These are phyloP conservation scores for Exophiala viscosa DNA, from an alignment of 2,329 filamentous ascomycete genomes.

Conservation along the genomic window DNA sequence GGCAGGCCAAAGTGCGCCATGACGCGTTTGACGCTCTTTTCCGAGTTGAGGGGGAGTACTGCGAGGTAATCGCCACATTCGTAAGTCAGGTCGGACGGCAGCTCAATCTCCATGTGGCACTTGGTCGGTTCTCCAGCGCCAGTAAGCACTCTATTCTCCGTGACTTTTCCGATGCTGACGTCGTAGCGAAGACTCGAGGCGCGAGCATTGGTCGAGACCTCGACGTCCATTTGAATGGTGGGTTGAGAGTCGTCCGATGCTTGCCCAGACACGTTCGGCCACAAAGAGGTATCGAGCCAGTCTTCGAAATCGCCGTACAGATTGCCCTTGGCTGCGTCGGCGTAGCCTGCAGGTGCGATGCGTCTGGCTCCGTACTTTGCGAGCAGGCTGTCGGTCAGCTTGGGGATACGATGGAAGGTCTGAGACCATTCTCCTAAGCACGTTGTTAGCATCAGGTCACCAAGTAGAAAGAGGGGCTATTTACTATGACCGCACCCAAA, in stretches of 20 bases:
- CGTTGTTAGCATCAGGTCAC: not conserved
- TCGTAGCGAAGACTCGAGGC: conserved; percentile 59
- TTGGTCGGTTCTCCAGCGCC: conserved; percentile 52
- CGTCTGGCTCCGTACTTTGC: conserved; percentile 47
- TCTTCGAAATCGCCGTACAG: conserved; percentile 65
- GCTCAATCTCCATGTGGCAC: conserved; percentile 60
- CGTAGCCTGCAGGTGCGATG: conserved; percentile 51
- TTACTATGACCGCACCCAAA: conserved; percentile 62
- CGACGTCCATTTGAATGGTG: conserved; percentile 34
- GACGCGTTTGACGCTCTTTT: conserved; percentile 55
- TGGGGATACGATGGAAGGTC: conserved; percentile 67
- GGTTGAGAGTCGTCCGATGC: conserved; percentile 40
- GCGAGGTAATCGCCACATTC: conserved; percentile 68
- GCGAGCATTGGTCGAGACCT: conserved; percentile 51
- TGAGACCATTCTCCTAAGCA: conserved; percentile 39
- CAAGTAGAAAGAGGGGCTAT: not conserved
- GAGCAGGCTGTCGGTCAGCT: conserved; percentile 54
- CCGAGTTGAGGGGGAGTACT: conserved; percentile 63
- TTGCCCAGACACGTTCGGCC: conserved; percentile 36
- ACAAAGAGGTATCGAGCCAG: conserved; percentile 61
- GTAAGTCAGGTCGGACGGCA: conserved; percentile 61
- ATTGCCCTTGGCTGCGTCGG: conserved; percentile 60
- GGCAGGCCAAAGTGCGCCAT: conserved; percentile 62
- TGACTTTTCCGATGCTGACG: conserved; percentile 57
- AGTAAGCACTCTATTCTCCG: conserved; percentile 52